Conservation (phyloP, 805 yeast genomes). For the Starmera pachycereana region DNA sequence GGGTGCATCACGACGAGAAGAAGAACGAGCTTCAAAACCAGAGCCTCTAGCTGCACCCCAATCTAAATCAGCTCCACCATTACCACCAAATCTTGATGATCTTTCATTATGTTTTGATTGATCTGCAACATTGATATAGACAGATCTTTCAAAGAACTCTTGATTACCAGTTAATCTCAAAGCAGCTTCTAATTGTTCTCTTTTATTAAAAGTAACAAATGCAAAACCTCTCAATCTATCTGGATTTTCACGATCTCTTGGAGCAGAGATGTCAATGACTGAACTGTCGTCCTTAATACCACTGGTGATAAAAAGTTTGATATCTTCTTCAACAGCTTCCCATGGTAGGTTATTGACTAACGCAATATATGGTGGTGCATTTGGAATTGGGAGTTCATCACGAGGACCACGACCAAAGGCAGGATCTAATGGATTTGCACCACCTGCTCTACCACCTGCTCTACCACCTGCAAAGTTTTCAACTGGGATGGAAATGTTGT, state of each 20-base stretch:
- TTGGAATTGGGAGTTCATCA: slow-evolving; percentile 78
- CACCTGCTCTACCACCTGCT: slow-evolving; percentile 18
- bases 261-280: slow-evolving; percentile 58
- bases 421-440: slow-evolving; percentile 27
- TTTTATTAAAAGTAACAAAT: slow-evolving; percentile 71
- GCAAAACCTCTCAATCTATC: slow-evolving; percentile 81
- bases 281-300: slow-evolving; percentile 39
- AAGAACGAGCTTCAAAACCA: slow-evolving; percentile 24
- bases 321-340: slow-evolving; percentile 59
- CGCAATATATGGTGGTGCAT: slow-evolving; percentile 87
- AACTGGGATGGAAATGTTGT: slow-evolving; percentile 46
- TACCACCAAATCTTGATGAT: slow-evolving; percentile 29
- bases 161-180: slow-evolving; percentile 54
- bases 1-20: slow-evolving; percentile 15
- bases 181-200: slow-evolving; percentile 68
- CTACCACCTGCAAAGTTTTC: slow-evolving; percentile 19
- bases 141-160: slow-evolving; percentile 59
- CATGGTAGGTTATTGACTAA: slow-evolving; percentile 78
- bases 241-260: slow-evolving; percentile 50
- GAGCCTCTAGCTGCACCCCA: slow-evolving; percentile 44
- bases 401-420: slow-evolving; percentile 37
- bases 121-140: slow-evolving; percentile 76
- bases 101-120: slow-evolving; percentile 31
- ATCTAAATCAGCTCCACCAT: slow-evolving; percentile 31
- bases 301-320: slow-evolving; percentile 52